Conservation (phyloP, 2,329 filamentous ascomycete species). For the Pestalotiopsis sp. region DNA sequence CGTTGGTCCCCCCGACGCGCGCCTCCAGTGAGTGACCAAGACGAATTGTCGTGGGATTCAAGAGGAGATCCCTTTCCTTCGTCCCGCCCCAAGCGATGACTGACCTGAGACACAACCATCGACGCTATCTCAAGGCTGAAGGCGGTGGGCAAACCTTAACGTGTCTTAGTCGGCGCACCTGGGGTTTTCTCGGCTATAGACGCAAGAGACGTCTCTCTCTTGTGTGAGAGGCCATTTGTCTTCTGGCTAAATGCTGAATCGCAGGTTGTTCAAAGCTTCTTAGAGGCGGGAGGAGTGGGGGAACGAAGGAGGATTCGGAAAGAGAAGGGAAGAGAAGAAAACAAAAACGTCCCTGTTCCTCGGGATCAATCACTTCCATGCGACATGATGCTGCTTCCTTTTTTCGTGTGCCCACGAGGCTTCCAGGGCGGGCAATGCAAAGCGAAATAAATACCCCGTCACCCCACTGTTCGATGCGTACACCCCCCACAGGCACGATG, state of each 20-base stretch:
- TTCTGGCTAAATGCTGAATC: background rate
- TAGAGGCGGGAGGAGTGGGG: background rate
- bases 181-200: background rate
- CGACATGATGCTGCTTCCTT: background rate
- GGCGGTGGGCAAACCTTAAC: conserved; percentile 11
- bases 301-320: background rate
- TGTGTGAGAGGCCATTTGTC: background rate
- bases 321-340: background rate
- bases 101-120: conserved; percentile 10
- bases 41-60: background rate
- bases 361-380: background rate
- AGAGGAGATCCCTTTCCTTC: background rate
- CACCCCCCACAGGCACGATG: background rate
- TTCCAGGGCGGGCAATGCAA: background rate
- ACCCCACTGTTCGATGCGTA: background rate
- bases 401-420: background rate
- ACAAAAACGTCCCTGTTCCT: background rate
- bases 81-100: background rate
- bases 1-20: background rate
- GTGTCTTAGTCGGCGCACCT: background rate
- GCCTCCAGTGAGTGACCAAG: background rate
- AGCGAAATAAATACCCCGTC: background rate
- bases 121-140: conserved; percentile 12
- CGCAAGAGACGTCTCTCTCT: background rate
- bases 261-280: background rate